Evolutionary conservation across 345 rosid species (phyloP).

Genomic region (Microthlaspi erraticum): DNA sequence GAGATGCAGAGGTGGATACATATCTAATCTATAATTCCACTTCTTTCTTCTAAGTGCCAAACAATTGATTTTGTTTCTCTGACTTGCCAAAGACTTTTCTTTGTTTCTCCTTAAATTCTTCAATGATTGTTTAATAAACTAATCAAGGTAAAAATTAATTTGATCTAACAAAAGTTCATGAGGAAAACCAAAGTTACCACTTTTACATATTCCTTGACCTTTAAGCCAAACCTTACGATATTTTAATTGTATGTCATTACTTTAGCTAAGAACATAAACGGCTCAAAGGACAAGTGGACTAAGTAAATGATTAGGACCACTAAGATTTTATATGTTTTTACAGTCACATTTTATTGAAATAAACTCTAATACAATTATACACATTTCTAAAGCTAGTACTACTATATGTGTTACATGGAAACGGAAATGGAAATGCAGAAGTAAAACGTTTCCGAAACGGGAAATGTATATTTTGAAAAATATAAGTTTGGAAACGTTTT

Average conservation of each 20-base stretch:
- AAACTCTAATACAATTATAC: background rate
- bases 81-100: background rate
- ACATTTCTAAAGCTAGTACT: background rate
- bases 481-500: too few relatives aligned
- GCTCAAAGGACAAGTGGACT: background rate
- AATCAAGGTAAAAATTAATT: background rate
- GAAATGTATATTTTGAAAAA: too few relatives aligned
- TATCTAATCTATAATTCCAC: slow-evolving; percentile 40
- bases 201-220: slow-evolving; percentile 36
- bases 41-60: slow-evolving; percentile 19
- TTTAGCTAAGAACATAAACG: background rate
- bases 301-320: background rate
- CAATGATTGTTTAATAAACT: slow-evolving; percentile 5
- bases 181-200: slow-evolving; percentile 16
- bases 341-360: background rate
- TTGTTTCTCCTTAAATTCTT: background rate
- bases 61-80: slow-evolving; percentile 13
- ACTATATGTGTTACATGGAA: too few relatives aligned
- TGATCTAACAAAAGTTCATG: background rate
- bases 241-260: background rate
- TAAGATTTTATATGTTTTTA: background rate
- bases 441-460: too few relatives aligned
- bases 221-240: slow-evolving; percentile 26
- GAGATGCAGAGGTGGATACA: slow-evolving; percentile 35
- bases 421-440: too few relatives aligned